Evolutionary conservation across 805 yeast genomes (phyloP).

Genomic region (Candida easanensis): DNA sequence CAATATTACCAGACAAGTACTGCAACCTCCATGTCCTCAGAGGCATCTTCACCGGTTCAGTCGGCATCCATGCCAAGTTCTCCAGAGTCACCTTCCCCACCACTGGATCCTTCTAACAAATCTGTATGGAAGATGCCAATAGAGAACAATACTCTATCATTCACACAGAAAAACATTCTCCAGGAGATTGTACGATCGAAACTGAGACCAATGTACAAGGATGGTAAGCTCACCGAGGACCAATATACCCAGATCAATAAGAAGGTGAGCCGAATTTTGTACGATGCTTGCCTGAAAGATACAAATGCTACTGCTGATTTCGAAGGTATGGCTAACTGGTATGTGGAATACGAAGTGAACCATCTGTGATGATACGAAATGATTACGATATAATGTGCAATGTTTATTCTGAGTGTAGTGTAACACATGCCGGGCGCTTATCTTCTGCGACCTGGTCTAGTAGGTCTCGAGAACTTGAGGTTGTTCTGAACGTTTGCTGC

Average conservation of each 20-base stretch:
- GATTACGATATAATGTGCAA: background rate
- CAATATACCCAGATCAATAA: slow-evolving; percentile 62
- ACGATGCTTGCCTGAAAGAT: slow-evolving; percentile 33
- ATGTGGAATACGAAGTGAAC: slow-evolving; percentile 5
- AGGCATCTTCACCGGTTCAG: slow-evolving; percentile 11
- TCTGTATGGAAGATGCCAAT: slow-evolving; percentile 11
- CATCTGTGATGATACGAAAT: background rate
- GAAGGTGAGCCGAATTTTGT: slow-evolving; percentile 57
- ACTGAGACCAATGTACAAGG: slow-evolving; percentile 47
- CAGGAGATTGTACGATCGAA: slow-evolving; percentile 56
- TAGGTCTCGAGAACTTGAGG: slow-evolving; percentile 56
- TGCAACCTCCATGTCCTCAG: slow-evolving; percentile 1
- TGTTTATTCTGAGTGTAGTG: no score
- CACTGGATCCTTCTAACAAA: slow-evolving; percentile 6
- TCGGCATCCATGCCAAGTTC: slow-evolving; percentile 13
- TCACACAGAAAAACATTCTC: slow-evolving; percentile 50
- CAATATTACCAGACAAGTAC: background rate
- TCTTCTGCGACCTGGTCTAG: slow-evolving; percentile 62
- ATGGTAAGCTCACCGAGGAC: slow-evolving; percentile 31
- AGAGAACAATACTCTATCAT: slow-evolving; percentile 13
- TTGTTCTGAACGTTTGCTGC: slow-evolving; percentile 12
- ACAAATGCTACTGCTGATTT: slow-evolving; percentile 8
- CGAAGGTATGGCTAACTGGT: slow-evolving; percentile 20
- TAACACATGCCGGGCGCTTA: no score
- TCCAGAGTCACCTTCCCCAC: slow-evolving; percentile 13